These are phyloP conservation scores for Mortierella alpina DNA, from an alignment of 192 early-diverging fungal genomes.

Conservation along the genomic window DNA sequence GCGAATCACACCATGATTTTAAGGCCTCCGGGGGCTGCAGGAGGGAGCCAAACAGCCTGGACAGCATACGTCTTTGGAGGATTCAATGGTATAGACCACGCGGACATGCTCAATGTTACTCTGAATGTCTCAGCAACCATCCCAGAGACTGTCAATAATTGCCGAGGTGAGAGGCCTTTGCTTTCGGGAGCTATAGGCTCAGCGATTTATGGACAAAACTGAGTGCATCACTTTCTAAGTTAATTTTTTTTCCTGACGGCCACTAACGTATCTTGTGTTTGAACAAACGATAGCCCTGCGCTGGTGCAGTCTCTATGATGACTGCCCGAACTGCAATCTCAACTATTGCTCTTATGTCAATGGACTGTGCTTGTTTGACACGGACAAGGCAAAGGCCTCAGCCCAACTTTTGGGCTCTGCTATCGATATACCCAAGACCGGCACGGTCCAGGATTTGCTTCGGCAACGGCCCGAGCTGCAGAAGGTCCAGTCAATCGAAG, in stretches of 20 bases:
- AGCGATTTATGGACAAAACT: too few species aligned
- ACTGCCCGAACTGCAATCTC: constrained; percentile 38
- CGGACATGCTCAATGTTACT: constrained; percentile 29
- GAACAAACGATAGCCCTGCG: constrained; percentile 22
- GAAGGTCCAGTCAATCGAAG: too few species aligned
- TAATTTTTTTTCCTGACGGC: not conserved
- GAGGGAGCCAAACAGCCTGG: constrained; percentile 40
- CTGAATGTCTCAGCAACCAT: not conserved
- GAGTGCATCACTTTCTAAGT: too few species aligned
- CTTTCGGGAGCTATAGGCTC: not conserved
- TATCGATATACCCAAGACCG: constrained; percentile 20
- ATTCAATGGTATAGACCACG: constrained; percentile 33
- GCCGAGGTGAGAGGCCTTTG: constrained; percentile 31
- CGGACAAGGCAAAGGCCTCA: constrained; percentile 34
- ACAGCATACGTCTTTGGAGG: constrained; percentile 52
- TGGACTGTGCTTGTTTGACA: constrained; percentile 49
- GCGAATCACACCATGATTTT: constrained; percentile 50
- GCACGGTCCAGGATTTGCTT: constrained; percentile 36
- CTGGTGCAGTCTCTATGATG: constrained; percentile 51
- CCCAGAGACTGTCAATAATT: constrained; percentile 18
- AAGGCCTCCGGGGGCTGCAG: constrained; percentile 32
- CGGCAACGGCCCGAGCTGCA: constrained; percentile 20
- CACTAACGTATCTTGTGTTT: not conserved
- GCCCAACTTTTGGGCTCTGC: constrained; percentile 9
- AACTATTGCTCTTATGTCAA: constrained; percentile 46